Evolutionary conservation across 495 filamentous ascomycete genomes (phyloP).

Genomic region (Cetradonia linearis): DNA sequence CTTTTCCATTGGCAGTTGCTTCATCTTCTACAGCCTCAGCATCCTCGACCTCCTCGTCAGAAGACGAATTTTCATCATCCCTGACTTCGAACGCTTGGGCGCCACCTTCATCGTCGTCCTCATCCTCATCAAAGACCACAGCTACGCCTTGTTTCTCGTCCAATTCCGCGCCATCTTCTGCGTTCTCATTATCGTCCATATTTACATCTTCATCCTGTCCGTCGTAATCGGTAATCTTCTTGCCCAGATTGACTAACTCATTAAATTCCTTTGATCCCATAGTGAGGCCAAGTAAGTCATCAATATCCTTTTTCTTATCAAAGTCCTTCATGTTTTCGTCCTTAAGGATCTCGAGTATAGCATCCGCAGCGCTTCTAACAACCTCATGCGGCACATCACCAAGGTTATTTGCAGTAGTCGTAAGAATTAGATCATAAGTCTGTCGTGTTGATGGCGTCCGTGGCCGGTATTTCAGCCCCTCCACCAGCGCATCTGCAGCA

Average conservation of each 20-base stretch:
- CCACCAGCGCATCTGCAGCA: slow-evolving; percentile 74
- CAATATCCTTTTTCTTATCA: slow-evolving; percentile 96
- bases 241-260: slow-evolving; percentile 89
- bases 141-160: slow-evolving; percentile 94
- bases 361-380: slow-evolving; percentile 91
- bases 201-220: slow-evolving; percentile 93
- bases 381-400: slow-evolving; percentile 90
- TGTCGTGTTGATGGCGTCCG: slow-evolving; percentile 85
- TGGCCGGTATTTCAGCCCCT: slow-evolving; percentile 78
- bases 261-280: slow-evolving; percentile 91
- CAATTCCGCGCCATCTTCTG: slow-evolving; percentile 57
- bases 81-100: slow-evolving; percentile 67
- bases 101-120: slow-evolving; percentile 78
- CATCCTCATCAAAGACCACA: slow-evolving; percentile 89
- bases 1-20: slow-evolving; percentile 42
- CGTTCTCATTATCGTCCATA: slow-evolving; percentile 41
- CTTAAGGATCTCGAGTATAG: slow-evolving; percentile 80
- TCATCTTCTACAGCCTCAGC: slow-evolving; percentile 46
- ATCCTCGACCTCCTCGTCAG: slow-evolving; percentile 50
- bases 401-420: slow-evolving; percentile 75
- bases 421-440: slow-evolving; percentile 92
- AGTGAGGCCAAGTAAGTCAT: slow-evolving; percentile 74
- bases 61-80: slow-evolving; percentile 62
- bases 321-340: slow-evolving; percentile 94
- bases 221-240: slow-evolving; percentile 99